Conservation (phyloP, 129 eudicot species). For the Lonicera japonica region DNA sequence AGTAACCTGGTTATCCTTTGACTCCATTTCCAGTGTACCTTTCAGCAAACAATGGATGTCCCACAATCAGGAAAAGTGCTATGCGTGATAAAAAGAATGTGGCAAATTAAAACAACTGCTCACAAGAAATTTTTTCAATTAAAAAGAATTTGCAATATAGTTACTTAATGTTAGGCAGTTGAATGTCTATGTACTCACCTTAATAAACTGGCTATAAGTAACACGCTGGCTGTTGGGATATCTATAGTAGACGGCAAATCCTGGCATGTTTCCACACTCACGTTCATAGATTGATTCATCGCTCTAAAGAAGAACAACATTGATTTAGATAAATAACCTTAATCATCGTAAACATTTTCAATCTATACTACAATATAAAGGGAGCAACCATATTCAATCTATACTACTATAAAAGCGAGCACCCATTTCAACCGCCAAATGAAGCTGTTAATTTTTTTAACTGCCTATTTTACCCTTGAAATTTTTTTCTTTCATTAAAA, state of each 20-base stretch:
- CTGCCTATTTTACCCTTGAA: no score
- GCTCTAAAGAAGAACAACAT: constrained; percentile 44
- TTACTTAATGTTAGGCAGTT: neutral
- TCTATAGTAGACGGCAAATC: constrained; percentile 96
- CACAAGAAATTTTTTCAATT: no score
- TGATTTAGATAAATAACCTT: no score
- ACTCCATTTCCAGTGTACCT: constrained; percentile 99
- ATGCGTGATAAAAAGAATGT: neutral
- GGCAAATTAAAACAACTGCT: no score
- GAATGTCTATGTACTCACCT: constrained; percentile 41
- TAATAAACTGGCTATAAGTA: constrained; percentile 82
- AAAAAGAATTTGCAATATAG: neutral
- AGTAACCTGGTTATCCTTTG: constrained; percentile 90
- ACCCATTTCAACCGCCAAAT: no score
- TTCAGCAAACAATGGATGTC: constrained; percentile 8
- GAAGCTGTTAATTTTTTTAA: no score
- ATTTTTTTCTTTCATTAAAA: no score
- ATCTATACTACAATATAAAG: no score
- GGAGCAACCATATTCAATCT: no score
- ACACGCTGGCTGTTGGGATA: constrained; percentile 98
- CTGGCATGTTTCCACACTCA: constrained; percentile 99
- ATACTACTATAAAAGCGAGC: no score
- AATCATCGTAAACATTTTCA: neutral
- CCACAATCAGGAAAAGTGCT: neutral
- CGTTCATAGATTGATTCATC: constrained; percentile 95